A percentile compares a stretch with the other conserved stretches of the same genome.
Conservation (phyloP, 1,284 basidiomycete species). For the Marasmius tenuissimus region DNA sequence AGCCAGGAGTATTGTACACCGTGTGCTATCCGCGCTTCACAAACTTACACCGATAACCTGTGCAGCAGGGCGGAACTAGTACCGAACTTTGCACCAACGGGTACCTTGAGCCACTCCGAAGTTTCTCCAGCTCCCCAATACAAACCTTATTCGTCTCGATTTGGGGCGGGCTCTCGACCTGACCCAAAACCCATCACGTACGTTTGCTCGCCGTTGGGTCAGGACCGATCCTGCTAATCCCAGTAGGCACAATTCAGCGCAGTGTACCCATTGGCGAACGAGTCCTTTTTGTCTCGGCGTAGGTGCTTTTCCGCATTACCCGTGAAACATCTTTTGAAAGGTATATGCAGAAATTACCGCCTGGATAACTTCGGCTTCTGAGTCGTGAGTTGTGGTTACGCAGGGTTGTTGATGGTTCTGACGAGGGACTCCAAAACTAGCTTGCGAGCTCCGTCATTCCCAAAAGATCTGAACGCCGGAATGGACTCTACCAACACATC, state of each 20-base stretch:
- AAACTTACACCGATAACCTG: not conserved
- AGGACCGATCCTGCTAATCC: not conserved
- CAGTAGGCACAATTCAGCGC: constrained; percentile 46
- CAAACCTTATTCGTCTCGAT: not conserved
- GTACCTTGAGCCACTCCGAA: constrained; percentile 23
- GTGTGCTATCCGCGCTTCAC: constrained; percentile 6
- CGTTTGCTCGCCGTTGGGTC: constrained; percentile 24
- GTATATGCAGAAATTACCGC: constrained; percentile 47
- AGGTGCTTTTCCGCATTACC: constrained; percentile 15
- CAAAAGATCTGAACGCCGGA: constrained; percentile 27
- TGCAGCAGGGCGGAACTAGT: constrained; percentile 41
- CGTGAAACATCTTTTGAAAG: not conserved
- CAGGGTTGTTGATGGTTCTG: not conserved
- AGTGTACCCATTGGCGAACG: constrained; percentile 49
- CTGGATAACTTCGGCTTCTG: constrained; percentile 63
- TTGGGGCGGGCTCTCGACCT: constrained; percentile 43
- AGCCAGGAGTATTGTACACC: constrained; percentile 70
- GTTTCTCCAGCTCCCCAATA: constrained; percentile 1
- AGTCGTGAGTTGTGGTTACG: constrained; percentile 32
- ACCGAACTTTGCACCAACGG: constrained; percentile 37
- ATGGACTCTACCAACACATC: too few species aligned
- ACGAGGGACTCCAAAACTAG: constrained; percentile 28
- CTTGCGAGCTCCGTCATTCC: constrained; percentile 48
- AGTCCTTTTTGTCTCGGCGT: constrained; percentile 57
- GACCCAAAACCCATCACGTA: constrained; percentile 47